Evolutionary conservation across 768 basidiomycete species (phyloP), one percentile per base, ranked within the genome.

Genomic region (Cubamyces sp.): DNA sequence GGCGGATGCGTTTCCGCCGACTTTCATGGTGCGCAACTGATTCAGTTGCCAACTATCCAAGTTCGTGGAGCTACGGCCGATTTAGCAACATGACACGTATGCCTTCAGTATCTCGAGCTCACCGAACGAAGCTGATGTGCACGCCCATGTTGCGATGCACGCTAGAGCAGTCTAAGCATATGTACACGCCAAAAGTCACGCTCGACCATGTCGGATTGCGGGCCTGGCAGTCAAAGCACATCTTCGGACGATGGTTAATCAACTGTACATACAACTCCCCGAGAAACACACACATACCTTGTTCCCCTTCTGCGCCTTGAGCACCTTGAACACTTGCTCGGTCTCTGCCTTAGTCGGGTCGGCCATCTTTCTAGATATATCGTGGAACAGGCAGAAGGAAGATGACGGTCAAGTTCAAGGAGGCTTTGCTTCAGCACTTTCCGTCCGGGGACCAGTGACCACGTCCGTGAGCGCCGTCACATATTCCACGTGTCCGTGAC

Each of bases 171-270:
- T 99, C 96, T 34, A 98, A 80, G 72, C 97, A 99, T 71, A 99
- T 95, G 76, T 98, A 98, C 15, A 98, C 88, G 37, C 94, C 96
- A 72, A 91, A 99, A 0, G 94, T 96, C 21, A 97, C 94, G 64
- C 93, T 95, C 3, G 95, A 88, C 97, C 96, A 98, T 34, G 95
- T 97, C 48, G 96, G 96, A 77, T 97, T 97, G 69, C 94, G 89
- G 49, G 96, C 95, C 70, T 85, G 84, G 74, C 96, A 98, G 74
- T 98, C 96, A 70, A 97, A 97, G 77, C 96, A 98, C 72, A 83
- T 80, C 91, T 93, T 72, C 51, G 34, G 47, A 46, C 21, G 34
- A 50, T 42, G 37, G 55, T 60, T 48, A 65, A 55, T 60, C 53
- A 47, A 54, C 8, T 39, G 23, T n/a, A 39, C 42, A 19, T 15